Conservation (phyloP, 306 rosid species). For the Urtica urens region DNA sequence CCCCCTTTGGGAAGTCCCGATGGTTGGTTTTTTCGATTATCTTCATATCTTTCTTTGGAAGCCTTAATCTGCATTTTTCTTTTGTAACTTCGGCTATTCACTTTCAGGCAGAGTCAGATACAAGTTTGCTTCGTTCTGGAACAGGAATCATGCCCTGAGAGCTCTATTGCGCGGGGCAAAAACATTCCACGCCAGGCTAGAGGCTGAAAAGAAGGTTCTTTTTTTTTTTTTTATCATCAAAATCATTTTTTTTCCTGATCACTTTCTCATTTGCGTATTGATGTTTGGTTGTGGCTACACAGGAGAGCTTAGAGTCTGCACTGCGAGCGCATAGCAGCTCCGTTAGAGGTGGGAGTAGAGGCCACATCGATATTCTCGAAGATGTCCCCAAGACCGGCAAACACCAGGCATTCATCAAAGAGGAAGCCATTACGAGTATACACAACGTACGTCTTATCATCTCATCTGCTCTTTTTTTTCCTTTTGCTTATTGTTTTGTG, state of each 20-base stretch:
- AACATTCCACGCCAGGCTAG: constrained; percentile 60
- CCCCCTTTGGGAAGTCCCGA: constrained; percentile 99
- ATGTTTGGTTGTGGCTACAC: constrained; percentile 16
- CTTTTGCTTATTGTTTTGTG: constrained; percentile 10
- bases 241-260: background rate
- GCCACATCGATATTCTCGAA: constrained; percentile 38
- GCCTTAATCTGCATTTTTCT: constrained; percentile 13
- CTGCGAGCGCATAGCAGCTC: constrained; percentile 98
- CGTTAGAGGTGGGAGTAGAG: constrained; percentile 39
- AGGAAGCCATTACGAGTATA: constrained; percentile 60
- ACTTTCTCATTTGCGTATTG: background rate
- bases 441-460: constrained; percentile 45
- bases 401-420: constrained; percentile 57
- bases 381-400: constrained; percentile 45
- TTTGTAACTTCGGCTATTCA: constrained; percentile 18
- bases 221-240: too few relatives aligned
- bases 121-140: constrained; percentile 98
- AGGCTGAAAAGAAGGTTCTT: constrained; percentile 84
- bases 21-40: constrained; percentile 41
- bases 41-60: background rate
- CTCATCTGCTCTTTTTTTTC: constrained; percentile 5
- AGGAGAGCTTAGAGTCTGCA: constrained; percentile 92
- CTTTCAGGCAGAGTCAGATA: constrained; percentile 95
- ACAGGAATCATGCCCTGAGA: constrained; percentile 85
- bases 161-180: constrained; percentile 64